phyloP scores from a whole-genome alignment of 2,329 filamentous ascomycete genomes.

The Diaporthe australafricana region DNA sequence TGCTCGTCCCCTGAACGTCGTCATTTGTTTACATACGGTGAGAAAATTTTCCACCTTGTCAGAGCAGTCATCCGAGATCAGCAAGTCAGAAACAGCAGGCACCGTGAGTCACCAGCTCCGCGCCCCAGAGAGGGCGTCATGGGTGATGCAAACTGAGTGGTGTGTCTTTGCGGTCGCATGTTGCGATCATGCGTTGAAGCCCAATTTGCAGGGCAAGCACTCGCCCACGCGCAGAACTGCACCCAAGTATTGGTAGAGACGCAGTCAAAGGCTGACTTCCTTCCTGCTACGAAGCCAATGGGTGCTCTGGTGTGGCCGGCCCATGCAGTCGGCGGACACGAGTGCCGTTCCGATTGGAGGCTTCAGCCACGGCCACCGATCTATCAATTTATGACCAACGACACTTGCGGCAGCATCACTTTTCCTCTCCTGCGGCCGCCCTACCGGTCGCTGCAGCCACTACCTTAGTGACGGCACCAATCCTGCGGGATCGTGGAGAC shows the following conservation, averaged over 20 bases:
- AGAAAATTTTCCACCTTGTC: background rate
- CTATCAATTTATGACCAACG: constrained; percentile 10
- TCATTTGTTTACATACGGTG: constrained; percentile 6
- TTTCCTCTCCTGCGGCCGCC: background rate
- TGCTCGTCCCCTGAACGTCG: constrained; percentile 22
- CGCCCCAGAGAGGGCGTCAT: constrained; percentile 11
- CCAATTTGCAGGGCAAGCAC: constrained; percentile 27
- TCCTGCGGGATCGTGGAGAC: constrained; percentile 32
- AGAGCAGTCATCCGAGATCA: background rate
- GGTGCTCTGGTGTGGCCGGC: constrained; percentile 12
- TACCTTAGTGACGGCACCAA: constrained; percentile 10
- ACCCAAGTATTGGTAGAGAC: background rate
- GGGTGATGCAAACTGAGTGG: constrained; percentile 19
- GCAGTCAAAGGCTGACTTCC: constrained; percentile 12
- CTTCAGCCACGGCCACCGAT: background rate
- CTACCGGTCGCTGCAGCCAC: constrained; percentile 20
- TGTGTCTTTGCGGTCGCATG: constrained; percentile 11
- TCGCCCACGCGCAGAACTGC: constrained; percentile 8
- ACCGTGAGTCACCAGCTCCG: constrained; percentile 19
- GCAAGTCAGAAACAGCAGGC: background rate
- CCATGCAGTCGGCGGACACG: background rate
- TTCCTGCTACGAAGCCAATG: background rate
- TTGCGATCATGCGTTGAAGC: constrained; percentile 31
- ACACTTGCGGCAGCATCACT: constrained; percentile 23
- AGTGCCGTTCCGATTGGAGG: constrained; percentile 20